Evolutionary conservation across 2,329 filamentous ascomycete genomes (phyloP).

Genomic region (Fusarium temperatum): DNA sequence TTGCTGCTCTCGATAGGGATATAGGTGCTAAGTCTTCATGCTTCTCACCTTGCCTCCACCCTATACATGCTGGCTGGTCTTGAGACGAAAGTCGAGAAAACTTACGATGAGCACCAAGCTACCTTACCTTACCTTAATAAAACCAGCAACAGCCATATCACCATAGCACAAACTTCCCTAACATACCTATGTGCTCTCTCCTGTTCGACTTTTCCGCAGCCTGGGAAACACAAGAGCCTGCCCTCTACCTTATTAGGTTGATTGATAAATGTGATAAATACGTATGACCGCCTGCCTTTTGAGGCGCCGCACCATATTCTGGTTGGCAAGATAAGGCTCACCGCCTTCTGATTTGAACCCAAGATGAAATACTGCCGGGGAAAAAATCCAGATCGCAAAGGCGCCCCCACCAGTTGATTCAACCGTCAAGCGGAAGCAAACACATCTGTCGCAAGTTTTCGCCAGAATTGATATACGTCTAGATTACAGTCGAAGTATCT

Average conservation of each 20-base stretch:
- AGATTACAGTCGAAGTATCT: background rate
- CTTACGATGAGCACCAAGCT: background rate
- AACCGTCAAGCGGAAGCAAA: slow-evolving; percentile 18
- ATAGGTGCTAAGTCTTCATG: background rate
- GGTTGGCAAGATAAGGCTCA: background rate
- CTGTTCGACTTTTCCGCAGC: too few relatives aligned
- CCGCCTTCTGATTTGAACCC: slow-evolving; percentile 22
- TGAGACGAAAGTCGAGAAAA: background rate
- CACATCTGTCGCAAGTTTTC: slow-evolving; percentile 18
- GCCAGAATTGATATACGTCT: slow-evolving; percentile 8
- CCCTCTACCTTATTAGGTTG: background rate
- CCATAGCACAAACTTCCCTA: too few relatives aligned
- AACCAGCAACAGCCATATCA: background rate
- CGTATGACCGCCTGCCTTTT: slow-evolving; percentile 39
- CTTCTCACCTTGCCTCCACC: background rate
- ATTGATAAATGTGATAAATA: background rate
- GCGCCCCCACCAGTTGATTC: slow-evolving; percentile 29
- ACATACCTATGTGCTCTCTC: background rate
- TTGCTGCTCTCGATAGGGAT: background rate
- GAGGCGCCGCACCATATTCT: background rate
- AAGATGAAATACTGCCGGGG: slow-evolving; percentile 32
- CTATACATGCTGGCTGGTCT: background rate
- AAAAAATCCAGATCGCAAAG: slow-evolving; percentile 37
- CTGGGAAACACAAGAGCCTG: background rate
- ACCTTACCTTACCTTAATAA: background rate